phyloP scores from a whole-genome alignment of 805 yeast species.

The Candida nemodendra region DNA sequence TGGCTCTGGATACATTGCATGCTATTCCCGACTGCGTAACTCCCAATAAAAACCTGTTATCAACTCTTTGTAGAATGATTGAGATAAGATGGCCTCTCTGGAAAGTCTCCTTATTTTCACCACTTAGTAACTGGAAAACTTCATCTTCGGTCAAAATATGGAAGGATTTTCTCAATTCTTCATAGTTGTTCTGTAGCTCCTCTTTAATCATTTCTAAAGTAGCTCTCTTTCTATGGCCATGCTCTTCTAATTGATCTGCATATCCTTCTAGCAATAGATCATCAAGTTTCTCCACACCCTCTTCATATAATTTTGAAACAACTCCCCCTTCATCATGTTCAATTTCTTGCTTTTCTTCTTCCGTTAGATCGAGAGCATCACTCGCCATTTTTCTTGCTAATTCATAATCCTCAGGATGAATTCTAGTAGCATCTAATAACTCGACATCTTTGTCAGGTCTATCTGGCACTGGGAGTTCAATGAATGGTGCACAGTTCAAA shows the following conservation, averaged over 20 bases:
- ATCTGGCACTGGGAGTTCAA: constrained; percentile 67
- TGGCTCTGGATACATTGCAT: constrained; percentile 32
- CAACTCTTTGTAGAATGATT: constrained; percentile 66
- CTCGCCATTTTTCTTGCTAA: constrained; percentile 97
- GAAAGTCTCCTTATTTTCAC: constrained; percentile 73
- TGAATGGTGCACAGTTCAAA: constrained; percentile 88
- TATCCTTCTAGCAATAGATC: constrained; percentile 88
- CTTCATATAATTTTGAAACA: constrained; percentile 67
- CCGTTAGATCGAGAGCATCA: constrained; percentile 94
- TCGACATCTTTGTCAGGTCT: constrained; percentile 65
- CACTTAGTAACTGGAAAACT: constrained; percentile 85
- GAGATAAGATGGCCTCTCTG: constrained; percentile 71
- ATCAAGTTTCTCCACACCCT: constrained; percentile 72
- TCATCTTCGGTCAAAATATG: constrained; percentile 64
- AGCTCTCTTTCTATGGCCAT: constrained; percentile 70
- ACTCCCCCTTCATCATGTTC: constrained; percentile 82
- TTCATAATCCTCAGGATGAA: constrained; percentile 97
- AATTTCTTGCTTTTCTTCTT: constrained; percentile 73
- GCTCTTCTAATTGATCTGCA: constrained; percentile 84
- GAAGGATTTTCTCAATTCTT: constrained; percentile 77
- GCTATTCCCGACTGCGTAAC: constrained; percentile 55
- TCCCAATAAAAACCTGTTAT: constrained; percentile 38
- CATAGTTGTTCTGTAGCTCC: constrained; percentile 85
- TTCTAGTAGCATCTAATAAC: constrained; percentile 88
- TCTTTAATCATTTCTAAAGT: constrained; percentile 81